Percentiles rank a stretch among this genome's conserved stretches.
Evolutionary conservation across 257 asterid genomes (phyloP).

Genomic region (Rhazya stricta): DNA sequence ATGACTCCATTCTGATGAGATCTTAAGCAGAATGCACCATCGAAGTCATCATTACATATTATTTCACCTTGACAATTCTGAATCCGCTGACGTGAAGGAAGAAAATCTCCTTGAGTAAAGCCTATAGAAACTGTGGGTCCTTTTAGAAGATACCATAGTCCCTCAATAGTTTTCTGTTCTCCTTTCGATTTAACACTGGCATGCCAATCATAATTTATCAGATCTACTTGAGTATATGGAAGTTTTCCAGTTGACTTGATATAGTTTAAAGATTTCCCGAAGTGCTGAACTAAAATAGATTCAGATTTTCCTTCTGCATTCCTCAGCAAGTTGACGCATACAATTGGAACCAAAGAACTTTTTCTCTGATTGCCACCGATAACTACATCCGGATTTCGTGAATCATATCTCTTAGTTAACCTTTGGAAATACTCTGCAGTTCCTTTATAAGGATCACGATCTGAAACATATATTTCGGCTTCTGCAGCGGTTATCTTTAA

Average conservation of each 20-base stretch:
- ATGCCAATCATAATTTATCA: constrained; percentile 98
- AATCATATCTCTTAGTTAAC: constrained; percentile 82
- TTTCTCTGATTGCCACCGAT: constrained; percentile 58
- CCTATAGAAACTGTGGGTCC: constrained; percentile 78
- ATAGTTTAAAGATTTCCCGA: constrained; percentile 83
- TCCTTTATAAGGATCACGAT: constrained; percentile 86
- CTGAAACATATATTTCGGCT: constrained; percentile 94
- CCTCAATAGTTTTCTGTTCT: constrained; percentile 96
- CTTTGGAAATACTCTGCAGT: constrained; percentile 87
- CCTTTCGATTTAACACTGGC: constrained; percentile 92
- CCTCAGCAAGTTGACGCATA: constrained; percentile 86
- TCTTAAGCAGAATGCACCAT: constrained; percentile 94
- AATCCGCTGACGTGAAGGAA: constrained; percentile 75
- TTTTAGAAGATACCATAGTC: constrained; percentile 94
- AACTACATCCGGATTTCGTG: constrained; percentile 63
- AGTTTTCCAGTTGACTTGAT: constrained; percentile 70
- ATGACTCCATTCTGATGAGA: constrained; percentile 96
- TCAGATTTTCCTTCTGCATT: constrained; percentile 93
- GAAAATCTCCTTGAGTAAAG: constrained; percentile 89
- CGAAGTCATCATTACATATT: constrained; percentile 64
- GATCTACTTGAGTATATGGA: constrained; percentile 74
- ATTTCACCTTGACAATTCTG: constrained; percentile 90
- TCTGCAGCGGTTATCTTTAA: constrained; percentile 94
- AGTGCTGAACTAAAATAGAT: constrained; percentile 83
- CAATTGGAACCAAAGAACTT: constrained; percentile 85